Base-by-base conservation (phyloP, 2,329 filamentous ascomycete genomes). In the Hirsutella thompsonii region DNA sequence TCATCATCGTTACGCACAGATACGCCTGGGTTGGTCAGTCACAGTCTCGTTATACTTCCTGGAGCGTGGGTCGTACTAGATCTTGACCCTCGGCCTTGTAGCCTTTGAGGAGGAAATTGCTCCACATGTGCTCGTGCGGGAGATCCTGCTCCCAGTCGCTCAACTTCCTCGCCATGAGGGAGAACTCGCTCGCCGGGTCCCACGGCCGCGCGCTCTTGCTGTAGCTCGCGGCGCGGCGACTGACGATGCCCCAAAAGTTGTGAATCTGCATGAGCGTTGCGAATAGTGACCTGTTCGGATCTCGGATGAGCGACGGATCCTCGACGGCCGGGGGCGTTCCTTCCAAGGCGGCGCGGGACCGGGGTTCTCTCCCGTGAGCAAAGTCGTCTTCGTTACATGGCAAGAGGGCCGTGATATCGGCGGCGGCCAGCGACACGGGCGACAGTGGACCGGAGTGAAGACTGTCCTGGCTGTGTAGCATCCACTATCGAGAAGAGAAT, bases 381-480 rank as follows among this genome's bases (percentile, higher is more conserved):
- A 75, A 76, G 42, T 74, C 68, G 0, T 60, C 56, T 48, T 76
- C 72, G 43, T 69, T 63, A 49, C 69, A 65, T 0, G 72, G 72
- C 1, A 76, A 61, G 19, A 75, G 58, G 2, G 71, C 59, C 0
- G 70, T 74, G 35, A 76, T 76, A 44, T 76, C 72, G 28, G 63
- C 61, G 3, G 69, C 66, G 5, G 64, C 62, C 3, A 76, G 58
- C 0, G 70, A 69, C 2, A 72, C 61, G 3, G 72, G 70, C 10
- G 69, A 70, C 23, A 61, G 57, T 3, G 69, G 68, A 0, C 70
- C 68, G 1, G 70, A 73, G 45, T 74, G 69, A 20, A 76, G 59
- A 46, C 72, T 74, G 45, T 76, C 72, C 49, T 76, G 72, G 47
- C 67, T 74, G 49, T 76, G 68, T 28, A 76, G 51, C 70, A 76